Conservation (phyloP, 1,284 basidiomycete genomes). For the Puccinia sorghi region DNA sequence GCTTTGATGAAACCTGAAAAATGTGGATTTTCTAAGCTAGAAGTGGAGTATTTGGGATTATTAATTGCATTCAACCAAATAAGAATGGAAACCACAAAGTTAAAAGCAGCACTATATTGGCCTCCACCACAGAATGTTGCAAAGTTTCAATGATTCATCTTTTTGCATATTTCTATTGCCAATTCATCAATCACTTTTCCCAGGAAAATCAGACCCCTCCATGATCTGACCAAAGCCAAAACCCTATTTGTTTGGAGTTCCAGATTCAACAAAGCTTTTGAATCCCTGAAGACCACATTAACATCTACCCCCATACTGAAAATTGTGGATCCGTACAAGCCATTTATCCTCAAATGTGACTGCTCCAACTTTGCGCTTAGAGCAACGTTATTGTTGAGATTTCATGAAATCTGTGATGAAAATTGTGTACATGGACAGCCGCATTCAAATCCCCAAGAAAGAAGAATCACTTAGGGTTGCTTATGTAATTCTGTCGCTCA, state of each 20-base stretch:
- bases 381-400: background rate
- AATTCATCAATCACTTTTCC: no score
- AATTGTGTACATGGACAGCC: background rate
- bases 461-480: no score
- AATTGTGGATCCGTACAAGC: background rate
- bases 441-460: background rate
- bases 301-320: background rate
- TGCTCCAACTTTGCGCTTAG: slow-evolving; percentile 21
- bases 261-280: no score
- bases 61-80: no score
- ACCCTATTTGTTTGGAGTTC: no score
- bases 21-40: background rate
- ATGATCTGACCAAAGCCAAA: no score
- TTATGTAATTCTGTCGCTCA: no score
- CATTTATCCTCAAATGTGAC: slow-evolving; percentile 30
- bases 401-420: background rate
- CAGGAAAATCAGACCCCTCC: no score
- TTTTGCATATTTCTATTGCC: no score
- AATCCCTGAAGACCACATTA: background rate
- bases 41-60: background rate
- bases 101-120: no score
- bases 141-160: no score
- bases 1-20: background rate
- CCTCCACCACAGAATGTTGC: background rate
- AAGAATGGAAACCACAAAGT: no score